Conservation (phyloP, 805 yeast species). For the Yarrowia sp. region DNA sequence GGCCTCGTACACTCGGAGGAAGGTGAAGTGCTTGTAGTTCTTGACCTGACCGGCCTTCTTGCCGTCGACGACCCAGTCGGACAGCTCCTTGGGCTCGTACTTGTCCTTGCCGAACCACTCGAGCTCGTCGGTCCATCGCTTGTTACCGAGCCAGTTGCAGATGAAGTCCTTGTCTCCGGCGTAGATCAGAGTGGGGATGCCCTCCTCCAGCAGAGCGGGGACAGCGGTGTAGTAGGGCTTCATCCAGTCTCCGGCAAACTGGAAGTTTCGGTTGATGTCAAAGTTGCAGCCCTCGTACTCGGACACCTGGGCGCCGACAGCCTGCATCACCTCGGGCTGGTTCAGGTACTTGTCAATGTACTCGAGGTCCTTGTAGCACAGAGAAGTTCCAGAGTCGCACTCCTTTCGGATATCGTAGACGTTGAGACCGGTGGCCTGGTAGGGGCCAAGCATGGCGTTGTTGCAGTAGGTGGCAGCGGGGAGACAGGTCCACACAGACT, state of each 20-base stretch:
- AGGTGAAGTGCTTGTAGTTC: constrained; percentile 72
- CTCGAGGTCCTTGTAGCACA: constrained; percentile 82
- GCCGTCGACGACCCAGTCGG: constrained; percentile 49
- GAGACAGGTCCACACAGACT: constrained; percentile 82
- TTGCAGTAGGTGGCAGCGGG: constrained; percentile 94
- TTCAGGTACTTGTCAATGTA: constrained; percentile 83
- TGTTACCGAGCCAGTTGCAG: constrained; percentile 92
- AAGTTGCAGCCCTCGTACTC: constrained; percentile 78
- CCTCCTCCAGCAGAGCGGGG: constrained; percentile 67
- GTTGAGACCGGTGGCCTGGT: constrained; percentile 83
- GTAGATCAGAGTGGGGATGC: constrained; percentile 78
- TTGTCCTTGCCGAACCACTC: constrained; percentile 66
- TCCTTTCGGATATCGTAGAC: constrained; percentile 87
- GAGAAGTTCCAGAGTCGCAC: constrained; percentile 63
- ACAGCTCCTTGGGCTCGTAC: constrained; percentile 59
- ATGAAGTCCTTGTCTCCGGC: constrained; percentile 95
- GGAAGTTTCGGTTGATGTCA: constrained; percentile 79
- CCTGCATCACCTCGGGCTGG: constrained; percentile 72
- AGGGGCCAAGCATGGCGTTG: constrained; percentile 80
- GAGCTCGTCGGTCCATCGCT: constrained; percentile 81
- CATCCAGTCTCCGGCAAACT: constrained; percentile 68
- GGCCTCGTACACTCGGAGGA: constrained; percentile 78
- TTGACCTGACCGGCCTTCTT: constrained; percentile 71
- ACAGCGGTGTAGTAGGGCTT: constrained; percentile 66
- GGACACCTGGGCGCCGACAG: constrained; percentile 91